Base-by-base conservation (phyloP, 106 monocot species). In the Platanthera guangdongensis region DNA sequence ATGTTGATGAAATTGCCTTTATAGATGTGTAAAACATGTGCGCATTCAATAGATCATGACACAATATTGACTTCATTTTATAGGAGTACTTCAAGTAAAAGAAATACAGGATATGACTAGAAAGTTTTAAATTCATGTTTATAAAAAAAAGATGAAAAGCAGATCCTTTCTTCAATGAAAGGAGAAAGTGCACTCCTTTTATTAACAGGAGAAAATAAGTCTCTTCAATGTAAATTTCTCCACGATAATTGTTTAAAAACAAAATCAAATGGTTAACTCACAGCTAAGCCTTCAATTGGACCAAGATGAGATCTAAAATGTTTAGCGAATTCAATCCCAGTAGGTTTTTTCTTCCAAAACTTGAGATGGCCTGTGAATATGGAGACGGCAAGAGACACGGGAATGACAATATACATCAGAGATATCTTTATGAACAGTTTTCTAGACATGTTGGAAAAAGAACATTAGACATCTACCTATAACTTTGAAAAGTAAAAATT, bases 321-420 rank as follows among this genome's bases (percentile, higher is more conserved):
- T 74, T 99, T 99, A 9, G 97, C 97, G 76, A 99, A 99, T 79
- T 99, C 97, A 60, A 99, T 90, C 6, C 97, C 97, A 32, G 83
- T 9, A 49, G 94, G 60, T 76, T 99, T 99, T 84, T 99, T 99
- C 88, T 99, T 99, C 97, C 97, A 99, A 77, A 99, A 94, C 78
- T 99, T 99, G 68, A 99, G 60, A 53, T 99, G 97, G 0, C 95
- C 95, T 95, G 71, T 11, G 46, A 51, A 73, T 5, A 14, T 48
- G 70, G 22, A 50, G 14, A 51, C 8, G 14, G 51, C 21, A 72
- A 51, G 10, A 22, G 19, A 21, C n/a, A 51, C 72, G 11, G 11
- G 14, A 2, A 72, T 19, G 72, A 51, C 0, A 1, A 51, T 22
- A 9, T 15, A 51, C 72, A 47, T 48, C 16, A 50, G 51, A 50